Percentiles rank a stretch among this genome's conserved stretches.
These are phyloP conservation scores for Daedaleopsis nitida DNA, from an alignment of 768 basidiomycete species.

Conservation along the genomic window DNA sequence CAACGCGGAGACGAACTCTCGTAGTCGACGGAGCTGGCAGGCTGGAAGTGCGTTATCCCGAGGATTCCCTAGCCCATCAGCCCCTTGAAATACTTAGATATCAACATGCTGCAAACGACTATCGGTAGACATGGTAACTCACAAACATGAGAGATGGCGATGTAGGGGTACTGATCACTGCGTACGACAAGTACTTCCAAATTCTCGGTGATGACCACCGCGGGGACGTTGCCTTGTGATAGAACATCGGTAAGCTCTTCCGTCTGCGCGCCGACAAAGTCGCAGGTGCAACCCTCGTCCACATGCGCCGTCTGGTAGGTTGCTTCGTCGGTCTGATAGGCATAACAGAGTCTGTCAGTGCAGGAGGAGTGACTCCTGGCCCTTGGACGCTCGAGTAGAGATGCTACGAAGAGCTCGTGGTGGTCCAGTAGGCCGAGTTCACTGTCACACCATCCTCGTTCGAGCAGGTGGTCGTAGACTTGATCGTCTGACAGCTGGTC, in stretches of 20 bases:
- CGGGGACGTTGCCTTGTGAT: background rate
- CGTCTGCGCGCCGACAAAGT: background rate
- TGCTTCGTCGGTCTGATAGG: slow-evolving; percentile 11
- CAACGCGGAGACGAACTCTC: background rate
- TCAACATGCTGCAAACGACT: no score
- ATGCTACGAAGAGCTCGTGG: background rate
- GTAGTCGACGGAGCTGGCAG: slow-evolving; percentile 7
- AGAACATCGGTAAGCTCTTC: background rate
- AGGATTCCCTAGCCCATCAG: slow-evolving; percentile 11
- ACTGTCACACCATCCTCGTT: slow-evolving; percentile 5
- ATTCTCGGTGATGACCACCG: background rate
- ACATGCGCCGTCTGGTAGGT: slow-evolving; percentile 4
- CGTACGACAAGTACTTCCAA: background rate
- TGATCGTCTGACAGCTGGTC: background rate
- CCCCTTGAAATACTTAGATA: no score
- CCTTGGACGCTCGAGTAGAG: slow-evolving; percentile 2
- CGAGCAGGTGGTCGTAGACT: background rate
- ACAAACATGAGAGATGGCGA: slow-evolving; percentile 10
- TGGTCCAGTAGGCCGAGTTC: background rate
- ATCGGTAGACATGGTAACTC: no score
- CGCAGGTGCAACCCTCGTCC: background rate
- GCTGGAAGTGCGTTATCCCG: background rate
- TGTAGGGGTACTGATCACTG: background rate
- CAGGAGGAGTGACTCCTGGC: background rate
- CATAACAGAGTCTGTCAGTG: background rate